A percentile compares a stretch with the other conserved stretches of the same genome.
Evolutionary conservation across 2,329 filamentous ascomycete genomes (phyloP).

Genomic region (Erysiphe pisi): DNA sequence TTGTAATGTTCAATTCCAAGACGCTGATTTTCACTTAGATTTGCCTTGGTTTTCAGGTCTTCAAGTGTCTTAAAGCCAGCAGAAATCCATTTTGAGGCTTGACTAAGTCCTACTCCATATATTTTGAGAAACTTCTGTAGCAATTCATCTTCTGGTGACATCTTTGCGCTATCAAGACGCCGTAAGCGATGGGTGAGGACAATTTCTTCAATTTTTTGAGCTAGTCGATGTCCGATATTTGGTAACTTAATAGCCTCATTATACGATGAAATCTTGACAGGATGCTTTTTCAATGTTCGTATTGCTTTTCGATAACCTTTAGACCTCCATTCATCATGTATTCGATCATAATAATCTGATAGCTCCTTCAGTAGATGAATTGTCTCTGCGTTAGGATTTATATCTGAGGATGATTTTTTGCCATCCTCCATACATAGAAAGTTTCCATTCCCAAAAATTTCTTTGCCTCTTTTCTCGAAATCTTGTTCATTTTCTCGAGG

Average conservation of each 20-base stretch:
- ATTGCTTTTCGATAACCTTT: slow-evolving; percentile 69
- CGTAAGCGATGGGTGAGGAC: slow-evolving; percentile 60
- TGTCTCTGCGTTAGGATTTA: no score
- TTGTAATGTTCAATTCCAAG: slow-evolving; percentile 69
- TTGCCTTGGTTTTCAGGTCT: slow-evolving; percentile 53
- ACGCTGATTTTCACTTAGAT: slow-evolving; percentile 57
- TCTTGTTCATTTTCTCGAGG: no score
- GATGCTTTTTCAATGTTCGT: slow-evolving; percentile 57
- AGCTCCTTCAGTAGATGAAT: slow-evolving; percentile 53
- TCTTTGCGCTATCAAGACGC: slow-evolving; percentile 58
- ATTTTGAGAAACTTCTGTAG: slow-evolving; percentile 63
- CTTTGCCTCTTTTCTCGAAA: no score
- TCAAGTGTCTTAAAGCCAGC: slow-evolving; percentile 64
- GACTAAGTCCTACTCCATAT: slow-evolving; percentile 62
- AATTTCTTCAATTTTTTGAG: slow-evolving; percentile 83
- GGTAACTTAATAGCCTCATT: slow-evolving; percentile 58
- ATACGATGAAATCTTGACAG: slow-evolving; percentile 52
- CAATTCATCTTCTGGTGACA: slow-evolving; percentile 54
- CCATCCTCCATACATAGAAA: no score
- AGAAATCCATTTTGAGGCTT: slow-evolving; percentile 65
- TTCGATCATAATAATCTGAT: slow-evolving; percentile 63
- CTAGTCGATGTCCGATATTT: slow-evolving; percentile 60
- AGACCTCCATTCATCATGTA: slow-evolving; percentile 66
- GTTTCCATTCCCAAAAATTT: no score
- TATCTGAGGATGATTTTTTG: no score